Evolutionary conservation across 768 basidiomycete genomes (phyloP).

Genomic region (Podaxis mareebaensis): DNA sequence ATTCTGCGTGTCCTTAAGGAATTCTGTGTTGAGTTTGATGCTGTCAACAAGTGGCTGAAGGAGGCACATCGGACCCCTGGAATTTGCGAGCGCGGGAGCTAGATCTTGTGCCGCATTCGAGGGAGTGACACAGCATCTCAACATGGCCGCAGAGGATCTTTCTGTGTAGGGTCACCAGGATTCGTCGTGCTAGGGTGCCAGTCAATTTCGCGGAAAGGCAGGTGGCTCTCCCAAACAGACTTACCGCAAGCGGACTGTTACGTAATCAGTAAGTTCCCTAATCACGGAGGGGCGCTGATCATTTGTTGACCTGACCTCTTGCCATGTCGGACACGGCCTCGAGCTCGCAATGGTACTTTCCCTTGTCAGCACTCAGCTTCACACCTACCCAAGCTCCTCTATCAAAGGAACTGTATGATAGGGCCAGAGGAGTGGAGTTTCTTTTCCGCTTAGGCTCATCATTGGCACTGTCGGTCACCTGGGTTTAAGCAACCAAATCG

Average conservation of each 20-base stretch:
- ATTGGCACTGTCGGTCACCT: constrained; percentile 64
- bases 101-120: not conserved
- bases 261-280: constrained; percentile 10
- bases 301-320: constrained; percentile 19
- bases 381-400: constrained; percentile 64
- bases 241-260: constrained; percentile 4
- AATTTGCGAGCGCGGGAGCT: not conserved
- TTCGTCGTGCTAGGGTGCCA: not conserved
- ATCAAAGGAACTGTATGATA: constrained; percentile 73
- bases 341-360: constrained; percentile 71
- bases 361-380: constrained; percentile 52
- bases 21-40: not conserved
- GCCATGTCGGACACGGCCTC: constrained; percentile 10
- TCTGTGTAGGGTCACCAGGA: not conserved
- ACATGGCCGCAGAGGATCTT: not conserved
- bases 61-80: not conserved
- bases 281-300: not conserved
- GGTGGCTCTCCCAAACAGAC: constrained; percentile 1
- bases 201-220: constrained; percentile 1
- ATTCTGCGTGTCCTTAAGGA: not conserved
- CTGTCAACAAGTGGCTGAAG: not conserved
- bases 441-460: constrained; percentile 80
- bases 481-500: constrained; percentile 17
- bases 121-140: not conserved
- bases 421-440: constrained; percentile 83